Conservation (phyloP, 2,329 filamentous ascomycete species). For the Exophiala phaeomuriformis region DNA sequence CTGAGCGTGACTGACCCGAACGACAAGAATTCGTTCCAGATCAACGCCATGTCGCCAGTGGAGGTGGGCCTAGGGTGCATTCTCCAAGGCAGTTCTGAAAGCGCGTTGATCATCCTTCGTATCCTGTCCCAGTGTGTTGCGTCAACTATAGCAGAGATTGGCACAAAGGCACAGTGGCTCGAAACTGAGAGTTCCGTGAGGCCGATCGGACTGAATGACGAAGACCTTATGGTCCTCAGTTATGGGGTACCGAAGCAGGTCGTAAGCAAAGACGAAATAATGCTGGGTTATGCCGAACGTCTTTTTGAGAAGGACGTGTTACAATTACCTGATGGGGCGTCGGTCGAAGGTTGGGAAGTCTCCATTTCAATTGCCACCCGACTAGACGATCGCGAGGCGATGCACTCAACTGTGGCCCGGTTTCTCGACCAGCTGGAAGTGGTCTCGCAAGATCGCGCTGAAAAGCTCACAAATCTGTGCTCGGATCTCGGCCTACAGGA, state of each 20-base stretch:
- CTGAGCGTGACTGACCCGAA: conserved; percentile 56
- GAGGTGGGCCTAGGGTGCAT: conserved; percentile 76
- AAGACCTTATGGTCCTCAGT: conserved; percentile 78
- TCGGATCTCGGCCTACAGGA: conserved; percentile 68
- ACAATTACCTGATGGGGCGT: conserved; percentile 30
- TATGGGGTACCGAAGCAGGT: conserved; percentile 55
- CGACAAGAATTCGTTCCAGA: conserved; percentile 56
- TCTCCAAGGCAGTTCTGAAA: conserved; percentile 74
- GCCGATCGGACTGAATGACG: conserved; percentile 63
- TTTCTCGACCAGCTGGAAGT: conserved; percentile 68
- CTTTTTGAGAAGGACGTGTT: conserved; percentile 40
- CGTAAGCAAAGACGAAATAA: conserved; percentile 69
- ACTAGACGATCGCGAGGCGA: conserved; percentile 64
- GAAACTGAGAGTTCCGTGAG: conserved; percentile 33
- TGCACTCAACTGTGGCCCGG: conserved; percentile 65
- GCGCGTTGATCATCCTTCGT: conserved; percentile 64
- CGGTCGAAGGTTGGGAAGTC: conserved; percentile 77
- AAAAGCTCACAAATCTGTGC: conserved; percentile 73
- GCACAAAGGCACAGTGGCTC: conserved; percentile 76
- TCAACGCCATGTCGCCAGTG: conserved; percentile 66
- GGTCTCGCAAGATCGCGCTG: conserved; percentile 62
- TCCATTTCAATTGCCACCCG: conserved; percentile 75
- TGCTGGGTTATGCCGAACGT: conserved; percentile 66
- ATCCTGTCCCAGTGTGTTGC: conserved; percentile 75
- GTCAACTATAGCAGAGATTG: conserved; percentile 72